These are phyloP conservation scores for Boletus coccyginus DNA, from an alignment of 768 basidiomycete genomes.

Conservation along the genomic window DNA sequence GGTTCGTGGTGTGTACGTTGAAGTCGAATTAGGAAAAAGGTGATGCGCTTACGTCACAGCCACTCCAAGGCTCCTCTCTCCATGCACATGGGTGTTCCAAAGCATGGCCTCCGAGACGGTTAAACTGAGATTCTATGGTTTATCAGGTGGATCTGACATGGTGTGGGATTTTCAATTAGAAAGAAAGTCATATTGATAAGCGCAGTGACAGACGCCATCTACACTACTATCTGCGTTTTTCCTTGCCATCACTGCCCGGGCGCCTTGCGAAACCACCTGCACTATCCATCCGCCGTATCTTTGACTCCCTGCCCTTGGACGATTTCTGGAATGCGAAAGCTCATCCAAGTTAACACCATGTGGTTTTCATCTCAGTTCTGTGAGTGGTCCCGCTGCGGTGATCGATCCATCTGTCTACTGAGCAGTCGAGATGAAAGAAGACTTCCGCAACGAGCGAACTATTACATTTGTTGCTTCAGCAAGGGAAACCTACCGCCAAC, in stretches of 20 bases:
- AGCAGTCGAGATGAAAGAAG: too few relatives aligned
- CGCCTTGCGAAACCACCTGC: too few relatives aligned
- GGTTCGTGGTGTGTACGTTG: background rate
- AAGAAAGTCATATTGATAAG: background rate
- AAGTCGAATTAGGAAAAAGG: constrained; percentile 6
- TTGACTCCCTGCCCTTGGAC: too few relatives aligned
- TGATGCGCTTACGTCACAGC: constrained; percentile 6
- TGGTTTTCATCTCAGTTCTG: too few relatives aligned
- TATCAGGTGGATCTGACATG: constrained; percentile 25
- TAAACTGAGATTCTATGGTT: background rate
- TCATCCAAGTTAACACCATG: too few relatives aligned
- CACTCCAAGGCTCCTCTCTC: constrained; percentile 9
- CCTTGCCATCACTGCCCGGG: constrained; percentile 7
- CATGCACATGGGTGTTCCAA: constrained; percentile 9
- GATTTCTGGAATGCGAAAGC: too few relatives aligned
- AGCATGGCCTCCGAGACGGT: background rate
- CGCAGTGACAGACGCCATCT: constrained; percentile 13
- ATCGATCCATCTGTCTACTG: too few relatives aligned
- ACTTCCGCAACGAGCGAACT: too few relatives aligned
- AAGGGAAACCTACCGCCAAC: too few relatives aligned
- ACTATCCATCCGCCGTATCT: too few relatives aligned
- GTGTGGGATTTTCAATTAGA: constrained; percentile 21
- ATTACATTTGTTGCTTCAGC: too few relatives aligned
- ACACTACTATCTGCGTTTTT: constrained; percentile 14
- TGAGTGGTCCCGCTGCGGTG: too few relatives aligned